Evolutionary conservation across 768 basidiomycete genomes (phyloP), one percentile per base, ranked within the genome.

Genomic region (Agrocybe pediades): DNA sequence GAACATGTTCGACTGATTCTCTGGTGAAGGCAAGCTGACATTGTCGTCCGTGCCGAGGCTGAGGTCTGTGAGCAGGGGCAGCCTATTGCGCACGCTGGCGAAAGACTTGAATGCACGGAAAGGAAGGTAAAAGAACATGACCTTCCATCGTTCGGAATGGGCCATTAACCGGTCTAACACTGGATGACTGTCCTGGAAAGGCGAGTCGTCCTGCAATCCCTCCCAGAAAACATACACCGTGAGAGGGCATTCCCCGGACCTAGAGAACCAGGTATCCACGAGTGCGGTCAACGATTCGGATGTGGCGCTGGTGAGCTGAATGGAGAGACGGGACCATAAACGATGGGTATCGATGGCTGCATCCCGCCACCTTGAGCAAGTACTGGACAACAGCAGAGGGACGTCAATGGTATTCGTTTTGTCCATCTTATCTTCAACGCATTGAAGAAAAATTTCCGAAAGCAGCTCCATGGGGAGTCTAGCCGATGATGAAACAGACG

Each of bases 401-500:
- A 68, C 64, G 24, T 66, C 53, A 53, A 75, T 73, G 9, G 75
- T 74, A 54, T 73, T 72, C 33, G 57, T 53, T 11, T 43, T 54
- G 57, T 71, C 72, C 59, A 75, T 64, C 45, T 57, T 62, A 26
- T 70, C 69, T 51, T 71, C 69, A 21, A 69, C 66, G 57, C 71
- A 71, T 36, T 72, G 66, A n/a, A 75, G 64, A 55, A 76, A 76
- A 52, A 76, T 74, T 55, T 74, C 71, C 20, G 75, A 76, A 20
- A 76, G 57, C 21, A 75, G 65, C 62, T 76, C 75, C 46, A 68
- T 65, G 23, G 75, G 75, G 41, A 76, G 59, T 17, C 50, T 58
- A 25, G 56, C 51, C 43, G 63, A 66, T 39, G 63, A 61, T 13
- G 48, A 49, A 54, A 52, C 23, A 52, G 53, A 23, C 51, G 49